phyloP scores from a whole-genome alignment of 768 basidiomycete species.

The Neoboletus magnificus region DNA sequence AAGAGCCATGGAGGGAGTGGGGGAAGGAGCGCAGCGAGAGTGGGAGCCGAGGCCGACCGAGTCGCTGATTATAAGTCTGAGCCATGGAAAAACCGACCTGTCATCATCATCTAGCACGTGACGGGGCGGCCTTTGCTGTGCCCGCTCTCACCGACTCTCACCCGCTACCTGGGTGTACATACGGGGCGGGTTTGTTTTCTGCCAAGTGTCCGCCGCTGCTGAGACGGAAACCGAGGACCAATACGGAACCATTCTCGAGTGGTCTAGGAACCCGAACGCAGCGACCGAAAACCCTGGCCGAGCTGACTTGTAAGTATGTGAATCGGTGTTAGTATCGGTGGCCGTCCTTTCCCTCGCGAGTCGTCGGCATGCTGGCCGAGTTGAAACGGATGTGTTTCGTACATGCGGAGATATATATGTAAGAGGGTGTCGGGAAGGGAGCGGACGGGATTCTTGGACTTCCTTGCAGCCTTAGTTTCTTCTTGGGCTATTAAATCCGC shows the following conservation, averaged over 20 bases:
- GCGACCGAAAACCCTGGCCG: background rate
- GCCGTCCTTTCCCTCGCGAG: background rate
- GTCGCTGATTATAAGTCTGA: slow-evolving; percentile 4
- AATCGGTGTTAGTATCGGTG: background rate
- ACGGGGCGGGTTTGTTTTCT: too few relatives aligned
- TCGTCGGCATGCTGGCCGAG: background rate
- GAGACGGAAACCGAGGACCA: background rate
- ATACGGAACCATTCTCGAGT: background rate
- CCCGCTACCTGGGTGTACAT: too few relatives aligned
- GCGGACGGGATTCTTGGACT: background rate
- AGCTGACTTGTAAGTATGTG: background rate
- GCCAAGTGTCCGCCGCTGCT: too few relatives aligned
- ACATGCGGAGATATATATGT: background rate
- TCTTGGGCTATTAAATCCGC: background rate
- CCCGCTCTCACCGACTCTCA: background rate
- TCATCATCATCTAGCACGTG: slow-evolving; percentile 2
- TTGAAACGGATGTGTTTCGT: background rate
- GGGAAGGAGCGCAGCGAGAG: background rate
- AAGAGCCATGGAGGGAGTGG: slow-evolving; percentile 21
- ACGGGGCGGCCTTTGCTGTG: background rate
- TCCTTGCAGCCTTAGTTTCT: background rate
- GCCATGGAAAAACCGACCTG: background rate
- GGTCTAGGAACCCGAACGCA: background rate
- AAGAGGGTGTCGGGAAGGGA: background rate
- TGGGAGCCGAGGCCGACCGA: background rate